Evolutionary conservation across 108 stramenopile genomes (phyloP), one percentile per base, ranked within the genome.

Genomic region (Skeletonema tropicum): DNA sequence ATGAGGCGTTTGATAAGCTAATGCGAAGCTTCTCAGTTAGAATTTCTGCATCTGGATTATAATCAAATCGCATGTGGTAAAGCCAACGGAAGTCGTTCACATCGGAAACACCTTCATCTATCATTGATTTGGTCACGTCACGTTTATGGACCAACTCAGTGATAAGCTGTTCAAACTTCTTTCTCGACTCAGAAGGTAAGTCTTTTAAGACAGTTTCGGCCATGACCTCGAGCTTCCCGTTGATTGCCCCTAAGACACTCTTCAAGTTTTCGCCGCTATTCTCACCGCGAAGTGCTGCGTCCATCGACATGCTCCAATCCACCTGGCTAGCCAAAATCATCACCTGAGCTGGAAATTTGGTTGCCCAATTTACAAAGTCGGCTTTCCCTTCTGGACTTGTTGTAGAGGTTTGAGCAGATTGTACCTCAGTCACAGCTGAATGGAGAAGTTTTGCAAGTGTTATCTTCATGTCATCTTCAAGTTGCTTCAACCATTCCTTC

Each of bases 111-210:
- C 83, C 73, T 13, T 88, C 88, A 60, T 89, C 86, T 29, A 91
- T 86, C 36, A 98, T 88, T 31, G 83, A 79, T 23, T 96, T 82
- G 46, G 94, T 90, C n/a, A 97, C 96, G 76, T 99, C 97, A 9
- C 98, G 89, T 73, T 99, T 97, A 73, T 97, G 98, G 13, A 98
- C 98, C 15, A 98, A 85, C 73, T 99, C 99, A 31, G 98, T 98
- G 73, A 99, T 98, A 59, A 98, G 87, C 78, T 98, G 98, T 75
- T 98, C 99, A 73, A 90, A 98, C 76, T 98, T 99, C 80, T 97
- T 96, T 36, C 98, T 80, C 21, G 86, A 85, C 31, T 96, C 94
- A 8, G 92, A 71, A 4, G 90, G 92, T 3, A 98, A 79, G 57
- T 98, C 95, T 19, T 79, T 67, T 15, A 98, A 82, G 19, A 98